Conservation (phyloP, 371 early-diverging fungal genomes). For the Apophysomyces ossiformis region DNA sequence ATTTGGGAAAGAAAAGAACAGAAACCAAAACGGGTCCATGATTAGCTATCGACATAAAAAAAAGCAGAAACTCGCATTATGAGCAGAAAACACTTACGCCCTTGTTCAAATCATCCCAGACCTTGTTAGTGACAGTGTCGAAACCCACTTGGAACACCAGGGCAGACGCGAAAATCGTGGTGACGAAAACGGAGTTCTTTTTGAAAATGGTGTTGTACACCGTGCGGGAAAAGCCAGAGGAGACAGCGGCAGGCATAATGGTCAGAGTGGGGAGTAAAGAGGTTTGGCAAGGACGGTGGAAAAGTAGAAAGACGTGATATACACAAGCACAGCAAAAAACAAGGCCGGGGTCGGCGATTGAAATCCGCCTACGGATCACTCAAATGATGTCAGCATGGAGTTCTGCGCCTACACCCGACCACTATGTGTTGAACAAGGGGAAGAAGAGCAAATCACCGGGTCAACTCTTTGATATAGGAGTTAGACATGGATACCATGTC, state of each 20-base stretch:
- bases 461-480: too few species aligned
- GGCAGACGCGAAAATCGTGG: constrained; percentile 77
- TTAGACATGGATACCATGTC: too few species aligned
- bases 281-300: too few species aligned
- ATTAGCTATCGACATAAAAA: not conserved
- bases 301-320: too few species aligned
- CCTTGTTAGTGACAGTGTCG: constrained; percentile 64
- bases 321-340: too few species aligned
- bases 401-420: too few species aligned
- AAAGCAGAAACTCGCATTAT: not conserved
- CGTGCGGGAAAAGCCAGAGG: constrained; percentile 51
- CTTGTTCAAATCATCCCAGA: constrained; percentile 84
- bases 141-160: constrained; percentile 82
- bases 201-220: constrained; percentile 73
- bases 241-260: constrained; percentile 43
- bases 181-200: constrained; percentile 75
- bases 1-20: not conserved
- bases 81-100: constrained; percentile 68
- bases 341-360: too few species aligned
- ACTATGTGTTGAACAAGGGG: too few species aligned
- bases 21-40: too few species aligned
- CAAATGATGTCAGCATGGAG: too few species aligned
- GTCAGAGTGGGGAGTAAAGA: not conserved
- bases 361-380: too few species aligned
- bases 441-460: too few species aligned